These are phyloP conservation scores for Oxyria digyna DNA, from an alignment of 148 eudicot genomes.

Conservation along the genomic window DNA sequence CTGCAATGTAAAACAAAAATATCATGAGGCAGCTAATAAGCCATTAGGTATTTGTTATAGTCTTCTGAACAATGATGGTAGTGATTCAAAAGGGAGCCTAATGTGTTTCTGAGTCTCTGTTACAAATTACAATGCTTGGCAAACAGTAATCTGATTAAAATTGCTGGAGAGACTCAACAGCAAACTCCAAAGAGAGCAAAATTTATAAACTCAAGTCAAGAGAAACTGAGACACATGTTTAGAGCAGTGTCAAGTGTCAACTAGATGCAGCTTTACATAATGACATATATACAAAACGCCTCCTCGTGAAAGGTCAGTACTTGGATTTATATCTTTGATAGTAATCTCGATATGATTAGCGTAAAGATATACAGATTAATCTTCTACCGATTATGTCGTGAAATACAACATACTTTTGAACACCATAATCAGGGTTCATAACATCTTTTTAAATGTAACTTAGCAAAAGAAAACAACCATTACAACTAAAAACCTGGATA, in stretches of 20 bases:
- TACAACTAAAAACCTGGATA: not conserved
- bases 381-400: not conserved
- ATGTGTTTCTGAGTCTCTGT: not conserved
- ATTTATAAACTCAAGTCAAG: not conserved
- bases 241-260: not conserved
- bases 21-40: not conserved
- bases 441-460: not conserved
- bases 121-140: not conserved
- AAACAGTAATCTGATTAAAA: not conserved
- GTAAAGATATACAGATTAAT: not conserved
- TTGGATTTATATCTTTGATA: not conserved
- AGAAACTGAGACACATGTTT: not conserved
- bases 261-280: not conserved
- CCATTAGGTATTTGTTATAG: not conserved
- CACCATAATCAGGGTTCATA: not conserved
- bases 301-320: not conserved
- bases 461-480: not conserved
- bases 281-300: not conserved
- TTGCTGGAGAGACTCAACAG: not conserved
- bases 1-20: slow-evolving; percentile 19
- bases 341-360: not conserved
- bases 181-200: not conserved
- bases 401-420: not conserved
- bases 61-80: not conserved
- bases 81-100: not conserved